Evolutionary conservation across 495 filamentous ascomycete genomes (phyloP).

Genomic region (Xylaria flabelliformis): DNA sequence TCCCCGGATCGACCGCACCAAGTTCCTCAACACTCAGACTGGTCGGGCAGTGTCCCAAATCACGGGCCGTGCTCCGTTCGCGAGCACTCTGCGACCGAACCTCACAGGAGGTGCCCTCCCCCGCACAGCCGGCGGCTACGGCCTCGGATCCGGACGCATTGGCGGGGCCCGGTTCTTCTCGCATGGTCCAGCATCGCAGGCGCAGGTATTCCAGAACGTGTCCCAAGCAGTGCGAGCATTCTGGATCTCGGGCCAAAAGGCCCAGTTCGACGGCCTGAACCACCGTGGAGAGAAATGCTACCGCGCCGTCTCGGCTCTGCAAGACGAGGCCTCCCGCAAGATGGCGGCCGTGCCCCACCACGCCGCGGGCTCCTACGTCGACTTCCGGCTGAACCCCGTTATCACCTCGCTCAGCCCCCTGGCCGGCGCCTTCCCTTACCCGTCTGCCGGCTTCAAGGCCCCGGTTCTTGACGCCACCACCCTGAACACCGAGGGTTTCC

Average conservation of each 20-base stretch:
- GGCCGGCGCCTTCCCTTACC: slow-evolving; percentile 48
- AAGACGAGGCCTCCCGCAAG: slow-evolving; percentile 71
- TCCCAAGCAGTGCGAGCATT: slow-evolving; percentile 90
- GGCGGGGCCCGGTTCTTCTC: slow-evolving; percentile 87
- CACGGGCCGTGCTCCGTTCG: slow-evolving; percentile 82
- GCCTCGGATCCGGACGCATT: slow-evolving; percentile 67
- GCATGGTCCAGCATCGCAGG: slow-evolving; percentile 80
- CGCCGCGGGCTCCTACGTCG: slow-evolving; percentile 77
- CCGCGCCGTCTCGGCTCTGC: slow-evolving; percentile 69
- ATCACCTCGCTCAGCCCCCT: slow-evolving; percentile 80
- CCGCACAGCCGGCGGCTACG: slow-evolving; percentile 87
- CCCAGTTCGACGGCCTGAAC: slow-evolving; percentile 77
- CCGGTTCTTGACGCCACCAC: slow-evolving; percentile 51
- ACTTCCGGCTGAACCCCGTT: slow-evolving; percentile 86
- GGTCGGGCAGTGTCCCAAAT: slow-evolving; percentile 69
- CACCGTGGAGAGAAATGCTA: slow-evolving; percentile 77
- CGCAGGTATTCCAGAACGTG: slow-evolving; percentile 93
- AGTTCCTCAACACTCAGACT: slow-evolving; percentile 69
- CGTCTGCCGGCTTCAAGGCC: slow-evolving; percentile 43
- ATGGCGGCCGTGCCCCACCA: slow-evolving; percentile 60
- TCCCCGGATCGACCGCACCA: slow-evolving; percentile 64
- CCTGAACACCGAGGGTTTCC: slow-evolving; percentile 78
- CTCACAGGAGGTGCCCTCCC: slow-evolving; percentile 87
- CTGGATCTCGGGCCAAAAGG: slow-evolving; percentile 83
- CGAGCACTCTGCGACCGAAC: slow-evolving; percentile 88